Conservation (phyloP, 2,329 filamentous ascomycete species). For the Fusarium nematophilum region DNA sequence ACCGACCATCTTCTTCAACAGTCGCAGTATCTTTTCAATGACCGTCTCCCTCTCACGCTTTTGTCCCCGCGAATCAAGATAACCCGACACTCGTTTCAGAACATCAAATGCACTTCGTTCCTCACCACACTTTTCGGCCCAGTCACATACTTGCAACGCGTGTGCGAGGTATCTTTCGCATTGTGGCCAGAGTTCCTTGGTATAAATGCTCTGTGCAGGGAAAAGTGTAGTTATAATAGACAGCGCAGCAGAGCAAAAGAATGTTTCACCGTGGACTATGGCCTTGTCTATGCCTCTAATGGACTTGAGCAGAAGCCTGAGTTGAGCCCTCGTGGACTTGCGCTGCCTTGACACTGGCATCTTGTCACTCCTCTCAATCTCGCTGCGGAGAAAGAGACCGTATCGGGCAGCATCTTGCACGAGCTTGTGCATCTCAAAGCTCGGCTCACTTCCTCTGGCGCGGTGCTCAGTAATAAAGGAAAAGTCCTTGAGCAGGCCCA, state of each 20-base stretch:
- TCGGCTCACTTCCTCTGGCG: not conserved
- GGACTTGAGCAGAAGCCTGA: not conserved
- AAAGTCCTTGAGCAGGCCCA: conserved; percentile 47
- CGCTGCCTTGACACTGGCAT: not conserved
- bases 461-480: conserved; percentile 45
- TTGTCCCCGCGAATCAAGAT: conserved; percentile 38
- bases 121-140: conserved; percentile 36
- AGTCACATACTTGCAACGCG: conserved; percentile 39
- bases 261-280: not conserved
- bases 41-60: conserved; percentile 4
- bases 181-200: conserved; percentile 29
- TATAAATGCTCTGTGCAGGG: conserved; percentile 1
- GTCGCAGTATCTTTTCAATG: accelerated
- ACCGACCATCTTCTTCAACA: not conserved
- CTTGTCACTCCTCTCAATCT: accelerated
- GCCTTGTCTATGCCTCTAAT: not conserved
- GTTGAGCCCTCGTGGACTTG: not conserved
- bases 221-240: conserved; percentile 36
- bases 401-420: conserved; percentile 45
- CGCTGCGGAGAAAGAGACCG: conserved; percentile 5
- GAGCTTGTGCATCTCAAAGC: conserved; percentile 48
- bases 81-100: conserved; percentile 30
- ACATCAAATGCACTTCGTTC: conserved; percentile 20
- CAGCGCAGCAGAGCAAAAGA: conserved; percentile 41
- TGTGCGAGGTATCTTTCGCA: conserved; percentile 46